phyloP scores from a whole-genome alignment of 2,329 filamentous ascomycete species.

The Nakataea oryzae region DNA sequence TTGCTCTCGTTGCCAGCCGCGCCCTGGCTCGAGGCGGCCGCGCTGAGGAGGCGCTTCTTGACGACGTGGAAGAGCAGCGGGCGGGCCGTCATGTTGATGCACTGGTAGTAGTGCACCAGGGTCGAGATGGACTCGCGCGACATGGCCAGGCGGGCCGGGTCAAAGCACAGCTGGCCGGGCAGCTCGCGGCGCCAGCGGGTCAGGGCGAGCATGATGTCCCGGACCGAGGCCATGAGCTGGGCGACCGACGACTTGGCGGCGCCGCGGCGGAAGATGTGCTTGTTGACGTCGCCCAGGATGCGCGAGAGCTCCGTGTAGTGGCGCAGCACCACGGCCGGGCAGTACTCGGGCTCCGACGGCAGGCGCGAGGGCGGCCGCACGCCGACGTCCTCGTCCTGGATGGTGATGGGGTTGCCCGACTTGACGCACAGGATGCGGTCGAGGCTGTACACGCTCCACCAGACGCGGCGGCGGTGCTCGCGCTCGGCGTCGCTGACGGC shows the following conservation, averaged over 20 bases:
- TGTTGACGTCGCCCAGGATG: conserved; percentile 36
- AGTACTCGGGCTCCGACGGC: conserved; percentile 25
- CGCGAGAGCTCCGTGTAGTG: conserved; percentile 42
- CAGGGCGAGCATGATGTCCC: conserved; percentile 37
- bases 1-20: conserved; percentile 6
- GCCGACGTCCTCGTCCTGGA: conserved; percentile 42
- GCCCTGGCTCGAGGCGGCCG: too few relatives aligned
- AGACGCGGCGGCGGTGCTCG: conserved; percentile 39
- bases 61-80: conserved; percentile 44
- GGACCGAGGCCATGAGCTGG: conserved; percentile 36
- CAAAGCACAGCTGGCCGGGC: conserved; percentile 34
- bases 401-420: conserved; percentile 42
- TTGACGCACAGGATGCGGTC: conserved; percentile 43
- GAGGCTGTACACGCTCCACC: conserved; percentile 47
- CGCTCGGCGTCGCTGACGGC: conserved; percentile 17
- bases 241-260: conserved; percentile 29
- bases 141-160: conserved; percentile 30
- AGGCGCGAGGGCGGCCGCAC: conserved; percentile 25
- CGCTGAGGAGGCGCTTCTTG: conserved; percentile 15
- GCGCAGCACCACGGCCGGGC: conserved; percentile 34
- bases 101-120: conserved; percentile 41
- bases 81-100: conserved; percentile 45
- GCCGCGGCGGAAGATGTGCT: conserved; percentile 36
- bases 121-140: conserved; percentile 27
- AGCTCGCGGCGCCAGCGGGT: conserved; percentile 37